phyloP scores from a whole-genome alignment of 2,329 filamentous ascomycete species.

The Nakataea oryzae region DNA sequence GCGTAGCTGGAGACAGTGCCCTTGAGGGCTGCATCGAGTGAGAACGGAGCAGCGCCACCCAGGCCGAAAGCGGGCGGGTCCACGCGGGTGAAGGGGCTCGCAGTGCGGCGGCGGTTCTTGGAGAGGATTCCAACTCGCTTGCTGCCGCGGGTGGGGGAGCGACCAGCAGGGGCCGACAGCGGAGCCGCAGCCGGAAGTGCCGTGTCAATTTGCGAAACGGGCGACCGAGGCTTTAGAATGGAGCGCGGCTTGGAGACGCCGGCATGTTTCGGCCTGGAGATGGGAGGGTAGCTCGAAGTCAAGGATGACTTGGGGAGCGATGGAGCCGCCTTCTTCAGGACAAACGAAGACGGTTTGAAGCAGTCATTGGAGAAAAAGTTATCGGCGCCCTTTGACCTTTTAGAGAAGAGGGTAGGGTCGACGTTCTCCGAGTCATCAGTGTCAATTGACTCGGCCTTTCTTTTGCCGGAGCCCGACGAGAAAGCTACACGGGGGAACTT shows the following conservation, averaged over 20 bases:
- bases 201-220: constrained; percentile 33
- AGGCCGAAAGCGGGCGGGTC: constrained; percentile 56
- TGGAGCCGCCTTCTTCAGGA: constrained; percentile 31
- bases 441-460: constrained; percentile 46
- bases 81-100: constrained; percentile 55
- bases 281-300: constrained; percentile 15
- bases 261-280: constrained; percentile 15
- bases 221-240: constrained; percentile 43
- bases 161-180: constrained; percentile 62
- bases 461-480: constrained; percentile 33
- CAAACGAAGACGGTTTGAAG: constrained; percentile 36
- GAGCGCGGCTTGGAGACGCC: constrained; percentile 21
- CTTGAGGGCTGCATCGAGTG: constrained; percentile 72
- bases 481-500: constrained; percentile 23
- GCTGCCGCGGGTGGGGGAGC: constrained; percentile 59
- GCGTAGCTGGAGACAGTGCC: constrained; percentile 59
- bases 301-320: constrained; percentile 12
- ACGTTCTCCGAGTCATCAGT: constrained; percentile 50
- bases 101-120: constrained; percentile 51
- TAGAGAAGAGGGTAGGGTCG: constrained; percentile 45
- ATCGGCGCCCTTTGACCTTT: constrained; percentile 45
- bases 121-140: constrained; percentile 61
- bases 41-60: constrained; percentile 56
- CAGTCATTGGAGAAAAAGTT: constrained; percentile 30
- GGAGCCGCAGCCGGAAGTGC: constrained; percentile 30